Percentiles rank a stretch among this genome's conserved stretches.
These are phyloP conservation scores for Melampsora americana DNA, from an alignment of 1,284 basidiomycete species.

Conservation along the genomic window DNA sequence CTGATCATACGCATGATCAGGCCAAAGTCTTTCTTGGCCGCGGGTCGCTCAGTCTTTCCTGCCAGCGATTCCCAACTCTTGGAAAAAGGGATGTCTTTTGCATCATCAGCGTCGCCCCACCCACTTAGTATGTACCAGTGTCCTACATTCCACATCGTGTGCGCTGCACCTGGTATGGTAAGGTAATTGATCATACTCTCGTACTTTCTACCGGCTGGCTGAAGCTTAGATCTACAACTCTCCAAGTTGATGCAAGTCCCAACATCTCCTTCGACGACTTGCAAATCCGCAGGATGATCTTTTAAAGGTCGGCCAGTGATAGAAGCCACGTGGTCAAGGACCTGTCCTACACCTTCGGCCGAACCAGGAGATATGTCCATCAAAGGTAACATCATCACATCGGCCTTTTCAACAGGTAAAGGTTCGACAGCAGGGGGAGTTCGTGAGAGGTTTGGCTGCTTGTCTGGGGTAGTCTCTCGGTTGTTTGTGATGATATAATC, in stretches of 20 bases:
- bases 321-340: not conserved
- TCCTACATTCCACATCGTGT: constrained; percentile 27
- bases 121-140: not conserved
- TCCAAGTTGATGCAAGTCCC: not conserved
- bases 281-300: not conserved
- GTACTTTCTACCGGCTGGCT: not conserved
- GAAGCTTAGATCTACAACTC: not conserved
- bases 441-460: no score
- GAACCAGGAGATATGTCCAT: constrained; percentile 21
- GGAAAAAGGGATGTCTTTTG: constrained; percentile 3
- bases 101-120: constrained; percentile 16
- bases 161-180: constrained; percentile 18
- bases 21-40: constrained; percentile 8
- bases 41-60: not conserved
- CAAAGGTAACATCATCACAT: constrained; percentile 12
- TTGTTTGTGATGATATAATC: not conserved
- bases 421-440: no score
- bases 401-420: not conserved
- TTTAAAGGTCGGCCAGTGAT: constrained; percentile 1
- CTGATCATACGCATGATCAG: constrained; percentile 18
- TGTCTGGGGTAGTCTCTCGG: not conserved
- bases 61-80: constrained; percentile 1
- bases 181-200: constrained; percentile 10
- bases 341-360: constrained; percentile 9
- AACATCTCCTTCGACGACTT: constrained; percentile 15